Percentiles rank a stretch among this genome's conserved stretches.
phyloP scores from a whole-genome alignment of 495 filamentous ascomycete species.

The Saxispiralis lemnorum region DNA sequence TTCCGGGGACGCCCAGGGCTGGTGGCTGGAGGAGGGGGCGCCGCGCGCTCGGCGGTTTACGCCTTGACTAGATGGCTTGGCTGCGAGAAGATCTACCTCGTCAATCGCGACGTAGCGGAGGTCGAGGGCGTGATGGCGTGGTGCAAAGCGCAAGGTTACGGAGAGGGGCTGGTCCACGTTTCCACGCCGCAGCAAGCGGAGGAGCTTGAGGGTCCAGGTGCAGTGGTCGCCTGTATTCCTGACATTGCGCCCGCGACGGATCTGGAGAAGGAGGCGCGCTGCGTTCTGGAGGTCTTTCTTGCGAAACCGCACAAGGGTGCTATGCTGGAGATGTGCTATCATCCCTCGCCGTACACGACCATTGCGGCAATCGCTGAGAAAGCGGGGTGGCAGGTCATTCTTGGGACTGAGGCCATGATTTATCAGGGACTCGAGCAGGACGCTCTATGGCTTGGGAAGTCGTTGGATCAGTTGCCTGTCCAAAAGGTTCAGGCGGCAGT shows the following conservation, averaged over 20 bases:
- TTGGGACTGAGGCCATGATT: conserved; percentile 54
- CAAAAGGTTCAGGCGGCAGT: conserved; percentile 35
- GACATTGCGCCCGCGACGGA: conserved; percentile 47
- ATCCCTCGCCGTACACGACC: conserved; percentile 48
- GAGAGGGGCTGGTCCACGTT: conserved; percentile 36
- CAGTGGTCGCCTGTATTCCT: conserved; percentile 49
- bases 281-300: conserved; percentile 39
- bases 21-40: conserved; percentile 51
- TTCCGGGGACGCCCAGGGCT: conserved; percentile 40
- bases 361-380: conserved; percentile 38
- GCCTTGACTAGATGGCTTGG: conserved; percentile 47
- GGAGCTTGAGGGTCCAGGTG: conserved; percentile 36
- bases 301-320: conserved; percentile 36
- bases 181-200: conserved; percentile 37
- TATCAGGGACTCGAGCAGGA: conserved; percentile 59
- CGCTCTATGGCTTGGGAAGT: conserved; percentile 34
- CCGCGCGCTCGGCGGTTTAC: conserved; percentile 46
- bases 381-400: conserved; percentile 49
- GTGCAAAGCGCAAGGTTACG: conserved; percentile 34
- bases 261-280: conserved; percentile 38
- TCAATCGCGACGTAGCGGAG: conserved; percentile 46
- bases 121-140: conserved; percentile 44
- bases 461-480: conserved; percentile 28
- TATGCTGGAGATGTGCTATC: conserved; percentile 68
- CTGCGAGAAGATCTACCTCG: conserved; percentile 49